Base-by-base conservation (phyloP, 2,329 filamentous ascomycete genomes). In the Cladosporium sp. region DNA sequence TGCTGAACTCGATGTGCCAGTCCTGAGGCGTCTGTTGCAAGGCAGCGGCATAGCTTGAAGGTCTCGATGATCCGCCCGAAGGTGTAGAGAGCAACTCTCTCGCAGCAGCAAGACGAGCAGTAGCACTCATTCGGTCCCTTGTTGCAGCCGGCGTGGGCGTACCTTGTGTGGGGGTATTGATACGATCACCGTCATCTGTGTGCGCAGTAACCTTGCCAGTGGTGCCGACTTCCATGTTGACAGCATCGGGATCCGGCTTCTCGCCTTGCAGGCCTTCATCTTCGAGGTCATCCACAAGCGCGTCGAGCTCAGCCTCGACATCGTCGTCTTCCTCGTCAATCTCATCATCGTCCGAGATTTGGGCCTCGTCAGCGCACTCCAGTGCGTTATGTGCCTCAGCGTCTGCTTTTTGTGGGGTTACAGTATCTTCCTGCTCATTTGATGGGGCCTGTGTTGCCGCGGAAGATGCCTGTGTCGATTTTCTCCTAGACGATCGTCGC, bases 1-100 rank as follows among this genome's bases (percentile, higher is more conserved):
- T 83, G 64, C 85, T 92, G 74, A 99, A 99, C 68, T 97, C 90
- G 60, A 99, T 91, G 68, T 99, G 93, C 94, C 94, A 99, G 69
- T 97, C 92, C 69, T 95, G 89, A 1, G 92, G 90, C 0, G 84
- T 79, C 13, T 89, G 80, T 65, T 92, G 89, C 53, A 95, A 83
- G 3, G 91, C 91, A 53, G 90, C 89, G 22, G 91, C 88, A 71
- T 97, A 96, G 0, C 91, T 91, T 73, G 90, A 84, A 3, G 87
- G 82, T 9, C 87, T 82, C 9, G 73, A 72, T 34, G 78, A 68
- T 12, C 47, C 57, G 3, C 63, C 57, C 1, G 86, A 77, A 0
- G 83, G 76, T 52, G 74, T 70, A 1, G 80, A 74, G 7, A 72
- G 64, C 58, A 70, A 45, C 52, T 73, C 70, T 24, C 70, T 63